phyloP scores from a whole-genome alignment of 2,329 filamentous ascomycete species.

The Pseudocercospora fijiensis region DNA sequence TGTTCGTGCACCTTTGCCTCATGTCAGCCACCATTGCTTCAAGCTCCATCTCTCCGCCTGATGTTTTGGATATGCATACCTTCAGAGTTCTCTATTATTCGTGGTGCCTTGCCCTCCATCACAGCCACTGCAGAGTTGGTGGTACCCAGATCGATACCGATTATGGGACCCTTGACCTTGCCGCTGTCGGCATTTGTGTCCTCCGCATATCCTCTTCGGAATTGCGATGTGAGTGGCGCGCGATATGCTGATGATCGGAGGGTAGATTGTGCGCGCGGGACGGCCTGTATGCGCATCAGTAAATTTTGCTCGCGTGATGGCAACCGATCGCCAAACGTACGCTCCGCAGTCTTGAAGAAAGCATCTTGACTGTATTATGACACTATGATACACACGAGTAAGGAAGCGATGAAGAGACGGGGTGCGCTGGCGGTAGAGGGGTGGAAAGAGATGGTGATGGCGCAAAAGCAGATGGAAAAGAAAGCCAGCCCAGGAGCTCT shows the following conservation, averaged over 20 bases:
- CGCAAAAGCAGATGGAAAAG: neutral
- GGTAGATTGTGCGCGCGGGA: constrained; percentile 39
- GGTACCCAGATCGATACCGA: constrained; percentile 97
- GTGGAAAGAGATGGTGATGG: constrained; percentile 2
- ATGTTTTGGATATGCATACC: constrained; percentile 54
- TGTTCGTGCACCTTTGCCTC: constrained; percentile 70
- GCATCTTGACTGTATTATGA: constrained; percentile 34
- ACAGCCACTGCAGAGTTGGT: constrained; percentile 97
- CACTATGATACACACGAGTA: constrained; percentile 27
- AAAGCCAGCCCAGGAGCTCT: neutral
- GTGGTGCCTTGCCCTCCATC: constrained; percentile 94
- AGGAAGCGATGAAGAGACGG: constrained; percentile 1
- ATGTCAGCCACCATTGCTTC: constrained; percentile 21
- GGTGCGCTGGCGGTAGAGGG: neutral
- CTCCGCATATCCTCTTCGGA: constrained; percentile 68
- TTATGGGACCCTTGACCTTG: constrained; percentile 93
- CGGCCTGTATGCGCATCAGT: constrained; percentile 32
- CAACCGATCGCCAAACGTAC: constrained; percentile 30
- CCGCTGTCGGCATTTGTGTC: constrained; percentile 54
- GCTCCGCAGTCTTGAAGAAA: constrained; percentile 39
- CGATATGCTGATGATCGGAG: constrained; percentile 48
- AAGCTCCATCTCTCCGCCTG: constrained; percentile 9
- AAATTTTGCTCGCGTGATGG: constrained; percentile 33
- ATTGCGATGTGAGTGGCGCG: constrained; percentile 69
- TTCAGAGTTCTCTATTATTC: constrained; percentile 97